Evolutionary conservation across 1,139 yeast genomes (phyloP).

Genomic region (Candida pseudoviswanathii): DNA sequence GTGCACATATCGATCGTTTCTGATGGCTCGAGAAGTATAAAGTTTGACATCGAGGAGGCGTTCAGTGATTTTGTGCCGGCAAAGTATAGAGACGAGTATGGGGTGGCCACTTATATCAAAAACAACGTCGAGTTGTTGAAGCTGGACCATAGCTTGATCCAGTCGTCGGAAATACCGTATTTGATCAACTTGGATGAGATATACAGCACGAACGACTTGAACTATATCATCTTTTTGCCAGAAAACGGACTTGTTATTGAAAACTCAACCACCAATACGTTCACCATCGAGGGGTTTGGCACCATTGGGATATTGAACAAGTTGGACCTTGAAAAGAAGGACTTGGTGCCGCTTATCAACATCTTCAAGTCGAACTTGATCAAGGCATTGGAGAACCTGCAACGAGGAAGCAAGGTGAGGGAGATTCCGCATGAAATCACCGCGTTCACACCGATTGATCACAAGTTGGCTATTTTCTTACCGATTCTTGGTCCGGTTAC

Average conservation of each 20-base stretch:
- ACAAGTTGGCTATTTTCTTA: slow-evolving; percentile 87
- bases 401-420: slow-evolving; percentile 41
- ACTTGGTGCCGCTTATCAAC: slow-evolving; percentile 62
- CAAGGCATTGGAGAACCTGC: slow-evolving; percentile 69
- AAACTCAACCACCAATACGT: slow-evolving; percentile 61
- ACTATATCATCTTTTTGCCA: slow-evolving; percentile 41
- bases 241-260: slow-evolving; percentile 46
- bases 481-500: slow-evolving; percentile 84
- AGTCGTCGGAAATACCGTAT: slow-evolving; percentile 4
- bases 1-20: slow-evolving; percentile 5
- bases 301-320: slow-evolving; percentile 58
- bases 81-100: background rate
- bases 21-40: slow-evolving; percentile 1
- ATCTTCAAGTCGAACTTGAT: slow-evolving; percentile 76
- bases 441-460: slow-evolving; percentile 92
- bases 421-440: slow-evolving; percentile 57
- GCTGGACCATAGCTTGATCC: slow-evolving; percentile 2
- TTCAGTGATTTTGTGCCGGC: slow-evolving; percentile 2
- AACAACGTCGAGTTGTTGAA: slow-evolving; percentile 6
- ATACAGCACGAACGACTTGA: slow-evolving; percentile 5
- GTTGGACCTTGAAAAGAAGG: slow-evolving; percentile 32
- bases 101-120: background rate
- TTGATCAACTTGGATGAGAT: slow-evolving; percentile 6
- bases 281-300: slow-evolving; percentile 92
- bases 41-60: background rate